A percentile compares a stretch with the other conserved stretches of the same genome.
phyloP scores from a whole-genome alignment of 495 filamentous ascomycete species.

The Penicillium canescens region DNA sequence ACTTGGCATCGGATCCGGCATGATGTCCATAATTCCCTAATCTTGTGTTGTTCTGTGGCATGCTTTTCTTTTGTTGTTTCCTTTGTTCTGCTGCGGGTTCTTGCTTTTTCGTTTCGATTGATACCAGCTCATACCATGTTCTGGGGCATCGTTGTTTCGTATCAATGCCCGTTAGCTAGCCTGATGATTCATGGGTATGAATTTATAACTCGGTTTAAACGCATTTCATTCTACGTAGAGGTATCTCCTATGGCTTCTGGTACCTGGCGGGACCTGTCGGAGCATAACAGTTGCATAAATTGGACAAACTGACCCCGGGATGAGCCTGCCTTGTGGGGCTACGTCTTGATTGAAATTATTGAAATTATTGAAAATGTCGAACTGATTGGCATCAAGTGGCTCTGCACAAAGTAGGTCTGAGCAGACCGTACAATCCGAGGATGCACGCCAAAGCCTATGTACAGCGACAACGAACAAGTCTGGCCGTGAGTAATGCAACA shows the following conservation, averaged over 20 bases:
- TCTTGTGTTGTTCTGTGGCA: slow-evolving; percentile 12
- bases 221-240: not conserved
- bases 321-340: too few species aligned
- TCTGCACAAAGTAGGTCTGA: too few species aligned
- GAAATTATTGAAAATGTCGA: too few species aligned
- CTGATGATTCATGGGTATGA: slow-evolving; percentile 38
- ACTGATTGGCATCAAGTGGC: too few species aligned
- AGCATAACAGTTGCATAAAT: too few species aligned
- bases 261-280: too few species aligned
- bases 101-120: slow-evolving; percentile 33
- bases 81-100: slow-evolving; percentile 18
- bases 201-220: slow-evolving; percentile 8
- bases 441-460: too few species aligned
- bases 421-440: too few species aligned
- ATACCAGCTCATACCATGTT: slow-evolving; percentile 45
- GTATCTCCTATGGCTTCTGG: not conserved
- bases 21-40: slow-evolving; percentile 32
- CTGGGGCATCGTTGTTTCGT: slow-evolving; percentile 33
- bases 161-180: slow-evolving; percentile 30
- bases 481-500: too few species aligned
- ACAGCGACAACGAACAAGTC: too few species aligned
- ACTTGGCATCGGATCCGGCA: slow-evolving; percentile 25
- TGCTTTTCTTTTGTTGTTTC: slow-evolving; percentile 11
- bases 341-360: too few species aligned
- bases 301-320: too few species aligned